Evolutionary conservation across 2,329 filamentous ascomycete species (phyloP).

Genomic region (Hypomyces rosellus): DNA sequence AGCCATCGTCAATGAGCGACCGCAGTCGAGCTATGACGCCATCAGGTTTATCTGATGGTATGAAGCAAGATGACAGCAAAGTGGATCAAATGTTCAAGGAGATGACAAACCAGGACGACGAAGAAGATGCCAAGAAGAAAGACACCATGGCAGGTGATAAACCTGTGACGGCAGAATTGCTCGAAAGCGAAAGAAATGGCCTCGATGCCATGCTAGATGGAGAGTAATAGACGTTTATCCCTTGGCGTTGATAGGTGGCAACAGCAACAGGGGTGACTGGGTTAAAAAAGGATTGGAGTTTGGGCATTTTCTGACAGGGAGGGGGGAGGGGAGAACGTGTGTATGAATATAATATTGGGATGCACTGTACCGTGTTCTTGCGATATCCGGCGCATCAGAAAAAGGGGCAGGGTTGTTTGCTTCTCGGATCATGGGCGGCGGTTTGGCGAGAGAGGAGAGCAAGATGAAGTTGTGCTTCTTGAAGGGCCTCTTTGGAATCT

Average conservation of each 20-base stretch:
- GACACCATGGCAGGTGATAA: conserved; percentile 21
- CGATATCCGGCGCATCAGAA: conserved; percentile 8
- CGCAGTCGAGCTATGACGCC: conserved; percentile 22
- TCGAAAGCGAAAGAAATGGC: conserved; percentile 42
- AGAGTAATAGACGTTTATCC: conserved; percentile 23
- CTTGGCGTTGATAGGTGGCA: neutral
- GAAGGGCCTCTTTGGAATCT: neutral
- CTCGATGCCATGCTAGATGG: conserved; percentile 40
- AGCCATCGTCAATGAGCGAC: conserved; percentile 23
- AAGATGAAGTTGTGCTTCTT: neutral
- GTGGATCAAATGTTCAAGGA: conserved; percentile 52
- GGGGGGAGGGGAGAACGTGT: neutral
- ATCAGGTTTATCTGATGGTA: conserved; percentile 22
- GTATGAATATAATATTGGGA: conserved; percentile 9
- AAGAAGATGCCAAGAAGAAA: conserved; percentile 36
- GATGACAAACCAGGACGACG: conserved; percentile 48
- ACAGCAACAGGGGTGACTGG: neutral
- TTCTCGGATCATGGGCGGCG: neutral
- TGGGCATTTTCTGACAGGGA: neutral
- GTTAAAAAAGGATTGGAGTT: conserved; percentile 6
- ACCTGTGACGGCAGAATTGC: conserved; percentile 34
- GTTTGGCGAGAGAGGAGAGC: neutral
- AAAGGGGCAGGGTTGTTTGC: neutral
- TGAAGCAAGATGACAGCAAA: conserved; percentile 38
- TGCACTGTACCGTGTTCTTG: conserved; percentile 2